phyloP scores from a whole-genome alignment of 2,329 filamentous ascomycete genomes.

The Phialocephala sp. region DNA sequence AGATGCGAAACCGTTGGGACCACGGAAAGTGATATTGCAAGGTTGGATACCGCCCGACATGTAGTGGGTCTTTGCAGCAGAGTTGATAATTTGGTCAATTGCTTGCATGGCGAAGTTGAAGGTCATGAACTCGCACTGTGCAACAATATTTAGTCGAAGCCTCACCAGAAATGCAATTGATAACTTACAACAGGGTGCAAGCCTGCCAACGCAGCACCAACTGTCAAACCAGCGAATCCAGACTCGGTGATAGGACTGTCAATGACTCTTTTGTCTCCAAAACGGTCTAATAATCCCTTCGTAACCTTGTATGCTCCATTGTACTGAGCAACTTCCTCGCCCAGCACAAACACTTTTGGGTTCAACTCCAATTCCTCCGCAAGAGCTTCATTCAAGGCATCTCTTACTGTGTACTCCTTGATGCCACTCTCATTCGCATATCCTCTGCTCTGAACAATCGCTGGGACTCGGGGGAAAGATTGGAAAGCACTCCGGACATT shows the following conservation, averaged over 20 bases:
- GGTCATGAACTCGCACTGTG: slow-evolving; percentile 98
- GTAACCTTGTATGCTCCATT: slow-evolving; percentile 99
- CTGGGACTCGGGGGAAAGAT: slow-evolving; percentile 45
- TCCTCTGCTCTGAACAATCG: slow-evolving; percentile 41
- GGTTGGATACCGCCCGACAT: slow-evolving; percentile 99
- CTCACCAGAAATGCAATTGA: slow-evolving; percentile 17
- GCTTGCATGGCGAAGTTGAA: slow-evolving; percentile 99
- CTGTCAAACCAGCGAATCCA: slow-evolving; percentile 90
- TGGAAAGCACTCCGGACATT: slow-evolving; percentile 58
- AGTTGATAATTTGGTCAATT: slow-evolving; percentile 99
- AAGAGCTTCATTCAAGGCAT: slow-evolving; percentile 96
- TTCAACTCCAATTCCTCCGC: slow-evolving; percentile 96
- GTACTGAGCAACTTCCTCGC: slow-evolving; percentile 99
- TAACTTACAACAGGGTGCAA: slow-evolving; percentile 87
- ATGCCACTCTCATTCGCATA: slow-evolving; percentile 54
- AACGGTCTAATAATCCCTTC: slow-evolving; percentile 94
- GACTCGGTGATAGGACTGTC: slow-evolving; percentile 98
- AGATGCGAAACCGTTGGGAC: slow-evolving; percentile 95
- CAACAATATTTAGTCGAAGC: slow-evolving; percentile 27
- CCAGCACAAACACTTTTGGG: slow-evolving; percentile 92
- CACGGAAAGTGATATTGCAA: slow-evolving; percentile 99
- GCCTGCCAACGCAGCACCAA: slow-evolving; percentile 93
- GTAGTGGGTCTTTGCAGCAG: slow-evolving; percentile 97
- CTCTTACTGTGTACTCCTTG: slow-evolving; percentile 96
- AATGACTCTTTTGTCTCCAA: slow-evolving; percentile 96